Percentiles rank a stretch among this genome's conserved stretches.
phyloP scores from a whole-genome alignment of 2,329 filamentous ascomycete genomes.

The Coniochaeta pulveracea region DNA sequence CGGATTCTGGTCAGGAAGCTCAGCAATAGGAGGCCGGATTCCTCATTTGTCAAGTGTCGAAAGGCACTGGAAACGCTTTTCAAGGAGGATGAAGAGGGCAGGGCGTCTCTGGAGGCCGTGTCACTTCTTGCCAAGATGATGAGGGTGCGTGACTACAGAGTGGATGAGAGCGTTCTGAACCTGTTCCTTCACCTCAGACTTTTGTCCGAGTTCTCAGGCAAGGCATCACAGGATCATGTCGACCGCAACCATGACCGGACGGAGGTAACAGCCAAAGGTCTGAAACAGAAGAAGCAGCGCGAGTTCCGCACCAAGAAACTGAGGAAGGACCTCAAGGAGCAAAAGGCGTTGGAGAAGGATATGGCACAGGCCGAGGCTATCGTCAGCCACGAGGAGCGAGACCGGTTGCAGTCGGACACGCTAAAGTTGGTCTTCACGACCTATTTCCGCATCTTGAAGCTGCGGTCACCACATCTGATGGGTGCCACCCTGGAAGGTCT shows the following conservation, averaged over 20 bases:
- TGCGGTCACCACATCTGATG: constrained; percentile 73
- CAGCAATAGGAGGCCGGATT: constrained; percentile 58
- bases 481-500: constrained; percentile 93
- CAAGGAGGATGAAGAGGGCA: constrained; percentile 77
- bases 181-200: constrained; percentile 84
- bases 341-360: constrained; percentile 81
- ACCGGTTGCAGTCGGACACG: constrained; percentile 90
- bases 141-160: constrained; percentile 70
- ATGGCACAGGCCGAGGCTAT: constrained; percentile 86
- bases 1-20: constrained; percentile 81
- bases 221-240: constrained; percentile 67
- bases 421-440: constrained; percentile 90
- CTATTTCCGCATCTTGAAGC: constrained; percentile 91
- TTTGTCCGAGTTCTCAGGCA: constrained; percentile 76
- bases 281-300: constrained; percentile 61
- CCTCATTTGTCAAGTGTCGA: constrained; percentile 66
- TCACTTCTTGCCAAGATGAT: constrained; percentile 88
- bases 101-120: constrained; percentile 77
- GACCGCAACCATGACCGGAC: constrained; percentile 34
- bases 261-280: constrained; percentile 21
- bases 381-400: constrained; percentile 84
- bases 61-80: constrained; percentile 75
- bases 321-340: constrained; percentile 74
- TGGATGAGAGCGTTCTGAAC: constrained; percentile 80
- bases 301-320: constrained; percentile 84